Evolutionary conservation across 108 stramenopile species (phyloP).

Genomic region (Pseudonitzschia multistriata): DNA sequence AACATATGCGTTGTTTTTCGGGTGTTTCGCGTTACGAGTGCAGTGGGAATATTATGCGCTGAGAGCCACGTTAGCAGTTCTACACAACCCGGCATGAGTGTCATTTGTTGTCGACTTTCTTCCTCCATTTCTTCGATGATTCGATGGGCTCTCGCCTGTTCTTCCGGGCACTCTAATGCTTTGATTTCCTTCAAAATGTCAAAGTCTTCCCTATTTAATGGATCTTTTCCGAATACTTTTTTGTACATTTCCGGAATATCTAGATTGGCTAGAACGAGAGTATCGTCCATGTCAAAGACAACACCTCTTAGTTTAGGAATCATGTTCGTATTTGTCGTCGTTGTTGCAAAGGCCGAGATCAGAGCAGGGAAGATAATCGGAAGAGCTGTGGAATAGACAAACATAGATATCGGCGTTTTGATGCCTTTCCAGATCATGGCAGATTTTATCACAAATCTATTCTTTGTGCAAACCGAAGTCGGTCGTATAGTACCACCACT

Average conservation of each 20-base stretch:
- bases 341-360: not conserved
- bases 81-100: conserved; percentile 41
- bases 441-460: not conserved
- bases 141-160: not conserved
- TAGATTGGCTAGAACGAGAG: conserved; percentile 42
- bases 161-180: not conserved
- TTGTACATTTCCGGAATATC: conserved; percentile 46
- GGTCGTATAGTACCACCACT: no score
- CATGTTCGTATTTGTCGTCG: not conserved
- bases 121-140: conserved; percentile 56
- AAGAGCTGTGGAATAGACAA: not conserved
- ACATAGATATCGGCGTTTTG: not conserved
- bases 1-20: conserved; percentile 22
- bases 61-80: conserved; percentile 36
- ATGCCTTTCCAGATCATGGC: not conserved
- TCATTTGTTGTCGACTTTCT: conserved; percentile 33
- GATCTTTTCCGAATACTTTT: conserved; percentile 10
- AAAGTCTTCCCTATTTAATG: conserved; percentile 15
- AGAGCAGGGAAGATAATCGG: not conserved
- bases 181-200: conserved; percentile 40
- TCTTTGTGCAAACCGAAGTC: no score
- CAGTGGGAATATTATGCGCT: conserved; percentile 35
- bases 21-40: conserved; percentile 53
- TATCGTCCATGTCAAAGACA: conserved; percentile 64
- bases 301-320: conserved; percentile 39